A percentile compares a stretch with the other conserved stretches of the same genome.
Conservation (phyloP, 345 rosid species). For the Psidium friedrichsthalianum region DNA sequence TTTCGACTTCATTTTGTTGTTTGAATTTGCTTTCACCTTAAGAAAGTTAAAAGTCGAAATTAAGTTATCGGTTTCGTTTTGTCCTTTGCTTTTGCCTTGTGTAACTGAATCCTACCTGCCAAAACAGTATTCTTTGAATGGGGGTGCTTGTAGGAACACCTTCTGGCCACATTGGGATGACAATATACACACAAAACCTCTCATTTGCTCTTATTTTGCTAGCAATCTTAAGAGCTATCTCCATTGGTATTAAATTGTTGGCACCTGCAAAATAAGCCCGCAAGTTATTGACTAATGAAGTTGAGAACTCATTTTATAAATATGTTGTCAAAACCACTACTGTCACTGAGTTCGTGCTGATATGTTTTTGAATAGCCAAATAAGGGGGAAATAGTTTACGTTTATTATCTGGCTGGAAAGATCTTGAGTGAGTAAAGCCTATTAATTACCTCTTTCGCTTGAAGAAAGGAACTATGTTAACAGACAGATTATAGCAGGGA, state of each 20-base stretch:
- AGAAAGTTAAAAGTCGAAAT: neutral
- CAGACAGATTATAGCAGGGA: neutral
- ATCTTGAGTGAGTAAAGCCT: neutral
- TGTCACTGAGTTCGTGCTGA: neutral
- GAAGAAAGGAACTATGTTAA: neutral
- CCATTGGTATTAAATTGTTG: constrained; percentile 85
- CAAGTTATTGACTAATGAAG: neutral
- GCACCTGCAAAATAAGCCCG: constrained; percentile 45
- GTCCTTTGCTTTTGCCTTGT: neutral
- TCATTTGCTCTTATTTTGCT: constrained; percentile 70
- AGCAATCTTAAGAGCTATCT: constrained; percentile 87
- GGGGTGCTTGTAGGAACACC: constrained; percentile 57
- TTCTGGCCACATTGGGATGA: constrained; percentile 99
- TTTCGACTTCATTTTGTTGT: neutral
- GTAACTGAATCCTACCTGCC: constrained; percentile 54
- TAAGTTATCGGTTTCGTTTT: neutral
- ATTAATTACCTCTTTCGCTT: neutral
- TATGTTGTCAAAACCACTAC: neutral
- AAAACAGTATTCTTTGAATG: constrained; percentile 71
- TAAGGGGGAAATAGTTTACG: neutral
- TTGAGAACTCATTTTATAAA: neutral
- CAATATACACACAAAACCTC: constrained; percentile 79
- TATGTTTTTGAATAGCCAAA: neutral
- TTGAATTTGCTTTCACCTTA: neutral
- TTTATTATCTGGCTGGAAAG: neutral